Conservation (phyloP, 1,139 yeast species). For the Kurtzmaniella quercitrusa region DNA sequence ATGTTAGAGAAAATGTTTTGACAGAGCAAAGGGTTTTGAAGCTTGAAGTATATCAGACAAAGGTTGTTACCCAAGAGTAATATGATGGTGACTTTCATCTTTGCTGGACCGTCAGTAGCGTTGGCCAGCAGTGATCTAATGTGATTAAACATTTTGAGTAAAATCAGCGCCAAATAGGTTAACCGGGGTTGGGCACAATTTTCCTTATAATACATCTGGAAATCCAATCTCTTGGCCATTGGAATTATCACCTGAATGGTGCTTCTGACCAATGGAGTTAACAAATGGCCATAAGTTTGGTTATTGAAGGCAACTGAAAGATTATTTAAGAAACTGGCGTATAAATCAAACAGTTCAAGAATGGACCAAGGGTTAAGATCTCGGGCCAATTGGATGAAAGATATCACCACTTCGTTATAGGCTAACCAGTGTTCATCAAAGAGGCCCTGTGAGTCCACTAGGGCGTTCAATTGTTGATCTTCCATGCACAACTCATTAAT, state of each 20-base stretch:
- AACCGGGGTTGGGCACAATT: slow-evolving; percentile 43
- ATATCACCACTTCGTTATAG: slow-evolving; percentile 45
- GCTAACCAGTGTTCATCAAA: slow-evolving; percentile 43
- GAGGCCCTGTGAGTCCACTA: slow-evolving; percentile 33
- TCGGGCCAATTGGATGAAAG: slow-evolving; percentile 49
- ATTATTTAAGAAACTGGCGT: slow-evolving; percentile 48
- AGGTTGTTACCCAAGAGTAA: slow-evolving; percentile 53
- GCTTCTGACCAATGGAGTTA: slow-evolving; percentile 41
- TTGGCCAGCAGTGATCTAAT: slow-evolving; percentile 50
- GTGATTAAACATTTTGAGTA: slow-evolving; percentile 60
- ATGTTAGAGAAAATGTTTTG: slow-evolving; percentile 74
- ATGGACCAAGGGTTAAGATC: slow-evolving; percentile 60
- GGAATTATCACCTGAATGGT: slow-evolving; percentile 44
- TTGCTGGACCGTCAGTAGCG: slow-evolving; percentile 34
- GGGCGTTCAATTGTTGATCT: slow-evolving; percentile 9
- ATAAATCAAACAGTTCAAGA: slow-evolving; percentile 55
- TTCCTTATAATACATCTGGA: slow-evolving; percentile 38
- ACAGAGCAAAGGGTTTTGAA: slow-evolving; percentile 64
- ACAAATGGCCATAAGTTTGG: slow-evolving; percentile 42
- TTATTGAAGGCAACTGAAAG: slow-evolving; percentile 59
- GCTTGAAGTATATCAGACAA: slow-evolving; percentile 59
- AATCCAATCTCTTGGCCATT: slow-evolving; percentile 47
- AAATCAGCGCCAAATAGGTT: slow-evolving; percentile 51
- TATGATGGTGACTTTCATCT: slow-evolving; percentile 46
- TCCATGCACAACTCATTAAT: slow-evolving; percentile 7